These are phyloP conservation scores for Pyrenula aspistea DNA, from an alignment of 495 filamentous ascomycete species.

Conservation along the genomic window DNA sequence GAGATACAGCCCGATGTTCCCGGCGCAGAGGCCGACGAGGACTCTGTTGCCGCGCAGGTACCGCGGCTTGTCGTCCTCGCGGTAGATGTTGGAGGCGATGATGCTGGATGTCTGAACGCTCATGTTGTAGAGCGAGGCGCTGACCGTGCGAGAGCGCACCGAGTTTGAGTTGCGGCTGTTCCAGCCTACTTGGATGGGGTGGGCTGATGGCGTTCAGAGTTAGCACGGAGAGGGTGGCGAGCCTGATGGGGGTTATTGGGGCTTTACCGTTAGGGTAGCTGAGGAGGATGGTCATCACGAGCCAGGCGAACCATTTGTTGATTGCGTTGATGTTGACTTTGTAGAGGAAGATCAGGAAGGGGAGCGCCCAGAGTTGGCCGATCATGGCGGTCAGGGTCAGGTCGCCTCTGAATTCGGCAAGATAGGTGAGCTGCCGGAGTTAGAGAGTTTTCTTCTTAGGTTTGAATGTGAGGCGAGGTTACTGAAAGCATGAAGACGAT, in stretches of 20 bases:
- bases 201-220: no score
- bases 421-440: no score
- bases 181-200: conserved; percentile 17
- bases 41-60: conserved; percentile 57
- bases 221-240: no score
- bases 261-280: no score
- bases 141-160: conserved; percentile 21
- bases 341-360: conserved; percentile 42
- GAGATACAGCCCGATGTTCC: conserved; percentile 45
- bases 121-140: conserved; percentile 57
- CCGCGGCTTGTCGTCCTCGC: conserved; percentile 48
- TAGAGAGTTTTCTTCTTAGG: no score
- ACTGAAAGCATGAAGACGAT: no score
- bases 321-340: conserved; percentile 27
- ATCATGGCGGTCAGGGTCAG: conserved; percentile 31
- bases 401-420: conserved; percentile 34
- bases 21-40: conserved; percentile 41
- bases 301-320: conserved; percentile 44
- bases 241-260: no score
- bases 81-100: conserved; percentile 47
- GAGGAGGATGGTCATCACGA: conserved; percentile 45
- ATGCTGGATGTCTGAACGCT: conserved; percentile 53
- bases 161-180: conserved; percentile 21
- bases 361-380: conserved; percentile 41
- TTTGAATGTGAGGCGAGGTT: no score